A percentile compares a stretch with the other conserved stretches of the same genome.
Conservation (phyloP, 495 filamentous ascomycete species). For the Penicillium ochrochloron region DNA sequence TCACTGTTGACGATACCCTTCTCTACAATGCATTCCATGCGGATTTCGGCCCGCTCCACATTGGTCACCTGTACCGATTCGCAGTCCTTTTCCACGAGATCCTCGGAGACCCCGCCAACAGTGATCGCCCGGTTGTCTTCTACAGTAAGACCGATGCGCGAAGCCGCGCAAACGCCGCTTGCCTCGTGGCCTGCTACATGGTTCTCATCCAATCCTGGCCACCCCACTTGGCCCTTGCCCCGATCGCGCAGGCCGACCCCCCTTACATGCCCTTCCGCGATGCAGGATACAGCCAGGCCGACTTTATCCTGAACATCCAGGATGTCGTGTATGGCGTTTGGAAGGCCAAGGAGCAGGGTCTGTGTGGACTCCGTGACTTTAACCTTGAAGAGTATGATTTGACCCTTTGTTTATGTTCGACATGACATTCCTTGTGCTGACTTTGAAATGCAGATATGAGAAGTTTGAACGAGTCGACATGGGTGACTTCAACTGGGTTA, state of each 20-base stretch:
- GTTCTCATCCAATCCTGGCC: constrained; percentile 98
- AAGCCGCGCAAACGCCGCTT: constrained; percentile 97
- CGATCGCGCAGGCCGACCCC: constrained; percentile 93
- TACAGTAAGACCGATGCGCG: constrained; percentile 91
- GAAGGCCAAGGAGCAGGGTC: constrained; percentile 93
- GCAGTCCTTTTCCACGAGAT: constrained; percentile 94
- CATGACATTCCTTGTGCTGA: constrained; percentile 26
- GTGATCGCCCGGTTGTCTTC: constrained; percentile 85
- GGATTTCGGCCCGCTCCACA: constrained; percentile 96
- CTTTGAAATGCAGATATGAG: constrained; percentile 67
- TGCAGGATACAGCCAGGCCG: constrained; percentile 97
- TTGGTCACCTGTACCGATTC: constrained; percentile 95
- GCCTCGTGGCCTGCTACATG: constrained; percentile 94
- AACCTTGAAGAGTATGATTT: constrained; percentile 83
- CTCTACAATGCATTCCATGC: constrained; percentile 98
- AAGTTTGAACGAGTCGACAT: constrained; percentile 94
- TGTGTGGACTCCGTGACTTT: constrained; percentile 87
- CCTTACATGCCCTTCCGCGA: constrained; percentile 99
- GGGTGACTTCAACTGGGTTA: constrained; percentile 99
- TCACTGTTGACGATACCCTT: constrained; percentile 89
- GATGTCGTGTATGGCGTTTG: constrained; percentile 98
- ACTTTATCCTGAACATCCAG: constrained; percentile 92
- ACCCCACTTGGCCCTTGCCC: constrained; percentile 96
- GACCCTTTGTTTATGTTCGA: neutral
- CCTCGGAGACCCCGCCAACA: constrained; percentile 81